Evolutionary conservation across 495 filamentous ascomycete species (phyloP).

Genomic region (Aspergillus funiculosus): DNA sequence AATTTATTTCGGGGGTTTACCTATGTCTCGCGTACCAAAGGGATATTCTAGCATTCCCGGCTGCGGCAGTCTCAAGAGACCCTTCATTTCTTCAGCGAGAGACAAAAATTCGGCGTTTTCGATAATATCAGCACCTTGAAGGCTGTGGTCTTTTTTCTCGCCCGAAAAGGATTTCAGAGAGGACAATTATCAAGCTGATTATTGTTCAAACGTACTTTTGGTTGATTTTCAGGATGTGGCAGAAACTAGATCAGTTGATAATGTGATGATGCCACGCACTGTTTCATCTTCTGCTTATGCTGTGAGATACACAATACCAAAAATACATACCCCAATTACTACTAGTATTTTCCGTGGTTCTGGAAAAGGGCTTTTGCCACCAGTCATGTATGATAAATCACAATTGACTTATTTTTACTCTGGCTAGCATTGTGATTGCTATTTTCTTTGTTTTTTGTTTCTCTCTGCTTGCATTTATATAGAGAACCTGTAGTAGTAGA

Average conservation of each 20-base stretch:
- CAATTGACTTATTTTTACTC: not conserved
- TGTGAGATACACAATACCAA: not conserved
- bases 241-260: constrained; percentile 11
- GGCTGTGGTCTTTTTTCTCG: not conserved
- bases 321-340: not conserved
- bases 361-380: not conserved
- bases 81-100: constrained; percentile 5
- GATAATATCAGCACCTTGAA: not conserved
- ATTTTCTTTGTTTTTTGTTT: too few relatives aligned
- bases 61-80: constrained; percentile 2
- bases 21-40: not conserved
- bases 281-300: constrained; percentile 12
- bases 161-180: too few relatives aligned
- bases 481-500: too few relatives aligned
- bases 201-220: constrained; percentile 10
- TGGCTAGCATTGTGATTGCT: too few relatives aligned
- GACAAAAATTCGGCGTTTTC: not conserved
- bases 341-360: constrained; percentile 5
- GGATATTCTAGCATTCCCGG: constrained; percentile 2
- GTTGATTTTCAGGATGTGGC: constrained; percentile 14
- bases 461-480: too few relatives aligned
- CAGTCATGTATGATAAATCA: constrained; percentile 1
- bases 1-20: not conserved
- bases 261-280: constrained; percentile 23
- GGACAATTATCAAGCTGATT: not conserved